A percentile compares a stretch with the other conserved stretches of the same genome.
phyloP scores from a whole-genome alignment of 176 grass and related monocot genomes.

The Rhipidocladum racemiflorum region DNA sequence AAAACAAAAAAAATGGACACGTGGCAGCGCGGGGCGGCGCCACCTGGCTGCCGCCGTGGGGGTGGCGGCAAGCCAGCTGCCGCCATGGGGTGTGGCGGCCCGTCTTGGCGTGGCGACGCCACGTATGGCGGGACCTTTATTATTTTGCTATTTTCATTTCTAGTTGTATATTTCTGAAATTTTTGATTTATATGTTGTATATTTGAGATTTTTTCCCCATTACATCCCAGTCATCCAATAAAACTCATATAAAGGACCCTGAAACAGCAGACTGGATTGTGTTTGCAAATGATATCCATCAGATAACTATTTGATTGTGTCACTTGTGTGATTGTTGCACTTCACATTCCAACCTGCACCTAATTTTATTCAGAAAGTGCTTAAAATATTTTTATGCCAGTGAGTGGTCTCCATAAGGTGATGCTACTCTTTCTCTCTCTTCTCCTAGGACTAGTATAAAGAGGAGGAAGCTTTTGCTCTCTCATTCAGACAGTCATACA shows the following conservation, averaged over 20 bases:
- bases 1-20: too few relatives aligned
- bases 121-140: too few relatives aligned
- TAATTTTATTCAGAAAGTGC: constrained; percentile 18
- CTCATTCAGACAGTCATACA: constrained; percentile 14
- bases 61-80: too few relatives aligned
- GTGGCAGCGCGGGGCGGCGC: too few relatives aligned
- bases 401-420: constrained; percentile 28
- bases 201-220: too few relatives aligned
- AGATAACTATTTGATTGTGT: constrained; percentile 14
- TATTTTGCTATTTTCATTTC: too few relatives aligned
- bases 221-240: constrained; percentile 15
- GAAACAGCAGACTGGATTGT: background rate
- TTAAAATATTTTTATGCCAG: constrained; percentile 15
- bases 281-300: constrained; percentile 14
- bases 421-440: background rate
- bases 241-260: constrained; percentile 9
- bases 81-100: too few relatives aligned
- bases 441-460: constrained; percentile 18
- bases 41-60: too few relatives aligned
- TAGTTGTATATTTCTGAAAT: too few relatives aligned
- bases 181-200: too few relatives aligned
- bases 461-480: constrained; percentile 9
- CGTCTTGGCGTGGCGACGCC: too few relatives aligned
- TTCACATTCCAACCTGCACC: constrained; percentile 27
- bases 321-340: constrained; percentile 19